Conservation (phyloP, 768 basidiomycete species). For the Royoungia palumana region DNA sequence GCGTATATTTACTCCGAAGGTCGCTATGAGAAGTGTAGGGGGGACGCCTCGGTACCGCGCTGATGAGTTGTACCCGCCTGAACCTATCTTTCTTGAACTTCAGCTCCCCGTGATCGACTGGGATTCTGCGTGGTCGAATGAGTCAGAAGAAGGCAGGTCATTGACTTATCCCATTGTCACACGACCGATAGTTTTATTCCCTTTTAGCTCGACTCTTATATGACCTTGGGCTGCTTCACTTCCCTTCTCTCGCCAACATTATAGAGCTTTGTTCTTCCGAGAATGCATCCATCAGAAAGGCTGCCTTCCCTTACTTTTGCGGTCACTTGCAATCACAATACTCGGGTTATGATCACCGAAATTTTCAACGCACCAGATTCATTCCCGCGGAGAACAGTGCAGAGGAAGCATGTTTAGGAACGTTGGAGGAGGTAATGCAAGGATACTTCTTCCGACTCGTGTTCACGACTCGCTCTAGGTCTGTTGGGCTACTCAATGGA, state of each 20-base stretch:
- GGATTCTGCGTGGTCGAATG: slow-evolving; percentile 65
- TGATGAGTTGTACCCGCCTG: slow-evolving; percentile 77
- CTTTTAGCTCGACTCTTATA: slow-evolving; percentile 71
- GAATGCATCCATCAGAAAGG: slow-evolving; percentile 44
- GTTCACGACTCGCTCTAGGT: slow-evolving; percentile 43
- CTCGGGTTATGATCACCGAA: slow-evolving; percentile 46
- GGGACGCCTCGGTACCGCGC: slow-evolving; percentile 52
- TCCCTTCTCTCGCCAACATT: slow-evolving; percentile 63
- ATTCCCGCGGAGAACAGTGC: slow-evolving; percentile 61
- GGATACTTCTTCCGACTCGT: not conserved
- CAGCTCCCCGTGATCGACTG: slow-evolving; percentile 82
- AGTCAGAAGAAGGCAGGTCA: slow-evolving; percentile 74
- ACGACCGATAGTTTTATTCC: not conserved
- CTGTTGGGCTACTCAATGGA: slow-evolving; percentile 61
- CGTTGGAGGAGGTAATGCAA: slow-evolving; percentile 56
- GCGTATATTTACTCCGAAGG: slow-evolving; percentile 67
- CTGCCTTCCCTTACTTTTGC: slow-evolving; percentile 75
- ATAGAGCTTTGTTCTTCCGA: slow-evolving; percentile 61
- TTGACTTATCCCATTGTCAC: slow-evolving; percentile 11
- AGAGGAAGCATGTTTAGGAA: slow-evolving; percentile 48
- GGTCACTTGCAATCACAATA: slow-evolving; percentile 66
- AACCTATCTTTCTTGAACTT: slow-evolving; percentile 62
- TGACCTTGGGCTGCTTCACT: slow-evolving; percentile 60
- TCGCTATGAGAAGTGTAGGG: slow-evolving; percentile 14
- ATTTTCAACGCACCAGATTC: slow-evolving; percentile 60